Evolutionary conservation across 2,329 filamentous ascomycete species (phyloP).

Genomic region (Anthostomella pinea): DNA sequence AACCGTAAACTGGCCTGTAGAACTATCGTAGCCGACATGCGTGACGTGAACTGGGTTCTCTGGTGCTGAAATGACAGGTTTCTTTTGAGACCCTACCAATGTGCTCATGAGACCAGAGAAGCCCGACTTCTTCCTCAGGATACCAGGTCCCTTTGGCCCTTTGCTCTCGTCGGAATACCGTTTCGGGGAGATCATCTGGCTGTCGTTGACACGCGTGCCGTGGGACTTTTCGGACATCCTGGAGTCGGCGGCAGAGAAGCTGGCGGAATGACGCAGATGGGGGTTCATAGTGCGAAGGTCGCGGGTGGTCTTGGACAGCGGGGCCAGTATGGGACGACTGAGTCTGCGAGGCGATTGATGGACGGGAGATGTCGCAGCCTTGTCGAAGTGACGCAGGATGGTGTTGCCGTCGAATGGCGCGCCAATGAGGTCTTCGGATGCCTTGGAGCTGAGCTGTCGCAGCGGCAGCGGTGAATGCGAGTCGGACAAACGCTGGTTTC

Average conservation of each 20-base stretch:
- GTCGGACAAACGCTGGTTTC: conserved; percentile 32
- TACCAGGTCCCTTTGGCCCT: conserved; percentile 55
- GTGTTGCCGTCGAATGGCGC: conserved; percentile 63
- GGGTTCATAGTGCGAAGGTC: conserved; percentile 54
- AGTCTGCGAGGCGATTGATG: conserved; percentile 33
- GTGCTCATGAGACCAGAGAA: conserved; percentile 87
- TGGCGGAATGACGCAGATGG: conserved; percentile 62
- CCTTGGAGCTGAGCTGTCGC: conserved; percentile 41
- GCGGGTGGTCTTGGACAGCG: conserved; percentile 45
- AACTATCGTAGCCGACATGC: conserved; percentile 95
- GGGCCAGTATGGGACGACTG: conserved; percentile 29
- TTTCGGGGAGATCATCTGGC: conserved; percentile 56
- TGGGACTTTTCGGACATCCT: conserved; percentile 47
- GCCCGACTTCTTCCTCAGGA: conserved; percentile 79
- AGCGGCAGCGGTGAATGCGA: conserved; percentile 34
- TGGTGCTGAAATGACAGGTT: conserved; percentile 92
- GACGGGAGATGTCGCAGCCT: conserved; percentile 45
- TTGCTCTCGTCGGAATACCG: conserved; percentile 76
- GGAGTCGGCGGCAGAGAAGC: conserved; percentile 55
- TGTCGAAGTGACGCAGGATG: conserved; percentile 56
- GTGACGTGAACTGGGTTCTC: conserved; percentile 98
- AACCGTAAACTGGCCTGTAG: conserved; percentile 94
- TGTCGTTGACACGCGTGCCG: conserved; percentile 41
- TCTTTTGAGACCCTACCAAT: conserved; percentile 78
- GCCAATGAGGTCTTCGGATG: conserved; percentile 60